phyloP scores from a whole-genome alignment of 441 rosid species.

The Metrosideros polymorpha region DNA sequence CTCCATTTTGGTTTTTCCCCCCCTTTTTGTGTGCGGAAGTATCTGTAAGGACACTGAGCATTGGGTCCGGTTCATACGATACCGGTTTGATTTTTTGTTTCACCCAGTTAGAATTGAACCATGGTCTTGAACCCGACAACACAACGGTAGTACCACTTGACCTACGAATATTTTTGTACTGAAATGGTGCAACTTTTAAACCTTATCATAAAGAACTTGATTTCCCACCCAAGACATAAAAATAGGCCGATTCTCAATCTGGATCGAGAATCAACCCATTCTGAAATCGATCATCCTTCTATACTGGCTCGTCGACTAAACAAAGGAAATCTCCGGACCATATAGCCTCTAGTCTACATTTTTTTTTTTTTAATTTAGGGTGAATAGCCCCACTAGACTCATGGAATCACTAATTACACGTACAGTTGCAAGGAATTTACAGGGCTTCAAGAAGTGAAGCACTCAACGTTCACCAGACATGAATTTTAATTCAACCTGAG shows the following conservation, averaged over 20 bases:
- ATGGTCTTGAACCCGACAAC: too few relatives aligned
- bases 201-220: neutral
- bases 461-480: neutral
- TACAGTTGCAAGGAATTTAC: neutral
- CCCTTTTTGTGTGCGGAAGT: neutral
- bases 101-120: neutral
- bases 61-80: too few relatives aligned
- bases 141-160: neutral
- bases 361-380: neutral
- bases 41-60: too few relatives aligned
- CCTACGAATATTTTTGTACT: neutral
- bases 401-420: neutral
- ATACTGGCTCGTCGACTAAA: neutral
- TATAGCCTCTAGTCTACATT: too few relatives aligned
- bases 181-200: neutral
- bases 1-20: neutral
- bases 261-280: neutral
- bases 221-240: neutral
- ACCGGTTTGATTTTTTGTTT: neutral
- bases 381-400: neutral
- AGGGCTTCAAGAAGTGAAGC: neutral
- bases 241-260: neutral
- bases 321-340: too few relatives aligned
- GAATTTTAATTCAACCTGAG: neutral
- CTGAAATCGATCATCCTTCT: neutral